Evolutionary conservation across 2,329 filamentous ascomycete species (phyloP).

Genomic region (Spiromastix sp.): DNA sequence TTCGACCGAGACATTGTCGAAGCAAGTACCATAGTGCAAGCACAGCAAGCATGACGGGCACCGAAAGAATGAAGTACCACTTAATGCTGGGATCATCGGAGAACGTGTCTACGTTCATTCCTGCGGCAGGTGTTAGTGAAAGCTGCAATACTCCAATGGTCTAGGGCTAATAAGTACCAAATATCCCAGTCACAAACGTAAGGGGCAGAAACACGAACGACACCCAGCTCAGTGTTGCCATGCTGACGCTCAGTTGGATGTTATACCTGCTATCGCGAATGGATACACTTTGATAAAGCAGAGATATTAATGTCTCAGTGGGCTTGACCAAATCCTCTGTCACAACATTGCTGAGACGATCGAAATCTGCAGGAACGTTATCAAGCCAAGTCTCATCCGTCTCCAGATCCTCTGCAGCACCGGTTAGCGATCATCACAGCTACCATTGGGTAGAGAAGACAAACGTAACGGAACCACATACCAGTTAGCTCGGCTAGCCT

Average conservation of each 20-base stretch:
- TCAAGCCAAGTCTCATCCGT: slow-evolving; percentile 31
- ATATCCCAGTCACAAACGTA: slow-evolving; percentile 40
- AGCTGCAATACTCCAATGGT: neutral
- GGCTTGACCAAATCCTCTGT: slow-evolving; percentile 42
- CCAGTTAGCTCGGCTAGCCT: slow-evolving; percentile 33
- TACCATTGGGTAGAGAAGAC: no score
- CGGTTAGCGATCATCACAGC: neutral
- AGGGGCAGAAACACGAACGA: slow-evolving; percentile 35
- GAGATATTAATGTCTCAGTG: slow-evolving; percentile 39
- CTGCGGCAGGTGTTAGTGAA: slow-evolving; percentile 12
- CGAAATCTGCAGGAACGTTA: slow-evolving; percentile 30
- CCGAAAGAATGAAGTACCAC: slow-evolving; percentile 40
- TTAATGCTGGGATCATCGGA: slow-evolving; percentile 33
- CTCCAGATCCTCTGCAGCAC: slow-evolving; percentile 15
- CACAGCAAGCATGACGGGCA: slow-evolving; percentile 38
- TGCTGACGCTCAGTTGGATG: slow-evolving; percentile 38
- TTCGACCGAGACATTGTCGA: slow-evolving; percentile 34
- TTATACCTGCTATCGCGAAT: slow-evolving; percentile 42
- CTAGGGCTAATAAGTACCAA: slow-evolving; percentile 10
- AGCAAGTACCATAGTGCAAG: slow-evolving; percentile 38
- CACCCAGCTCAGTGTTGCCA: slow-evolving; percentile 27
- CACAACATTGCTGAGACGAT: slow-evolving; percentile 37
- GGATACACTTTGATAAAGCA: slow-evolving; percentile 44
- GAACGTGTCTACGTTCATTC: slow-evolving; percentile 43
- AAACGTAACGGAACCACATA: no score